Conservation (phyloP, 1,139 yeast genomes). For the Geotrichum reessii region DNA sequence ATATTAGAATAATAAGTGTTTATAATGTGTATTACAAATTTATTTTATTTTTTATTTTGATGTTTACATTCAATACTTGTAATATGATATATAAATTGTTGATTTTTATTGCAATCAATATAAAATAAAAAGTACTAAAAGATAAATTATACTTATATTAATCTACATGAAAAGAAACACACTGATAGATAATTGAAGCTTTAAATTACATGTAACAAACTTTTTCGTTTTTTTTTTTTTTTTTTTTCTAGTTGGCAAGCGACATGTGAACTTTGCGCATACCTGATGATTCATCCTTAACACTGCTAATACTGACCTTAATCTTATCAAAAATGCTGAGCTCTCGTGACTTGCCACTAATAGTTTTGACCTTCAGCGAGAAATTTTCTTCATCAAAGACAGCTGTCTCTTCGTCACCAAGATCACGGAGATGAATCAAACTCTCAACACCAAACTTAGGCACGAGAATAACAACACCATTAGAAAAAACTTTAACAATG, state of each 20-base stretch:
- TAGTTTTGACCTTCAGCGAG: slow-evolving; percentile 52
- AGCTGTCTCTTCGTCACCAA: slow-evolving; percentile 63
- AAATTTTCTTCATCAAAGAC: slow-evolving; percentile 73
- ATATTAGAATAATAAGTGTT: neutral
- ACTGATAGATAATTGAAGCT: neutral
- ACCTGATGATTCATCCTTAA: slow-evolving; percentile 81
- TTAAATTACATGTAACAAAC: neutral
- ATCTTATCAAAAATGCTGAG: slow-evolving; percentile 83
- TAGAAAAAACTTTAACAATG: slow-evolving; percentile 84
- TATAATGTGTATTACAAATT: neutral
- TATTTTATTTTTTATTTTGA: too few species aligned
- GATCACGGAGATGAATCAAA: slow-evolving; percentile 69
- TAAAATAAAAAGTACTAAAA: too few species aligned
- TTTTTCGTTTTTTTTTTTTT: neutral
- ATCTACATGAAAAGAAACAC: too few species aligned
- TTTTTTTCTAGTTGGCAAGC: slow-evolving; percentile 16
- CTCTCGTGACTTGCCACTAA: slow-evolving; percentile 39
- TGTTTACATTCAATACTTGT: too few species aligned
- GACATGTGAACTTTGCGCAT: slow-evolving; percentile 83
- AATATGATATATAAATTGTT: too few species aligned
- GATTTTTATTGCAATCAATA: too few species aligned
- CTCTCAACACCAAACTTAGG: slow-evolving; percentile 98
- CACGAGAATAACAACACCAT: slow-evolving; percentile 90
- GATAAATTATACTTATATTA: too few species aligned
- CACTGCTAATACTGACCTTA: slow-evolving; percentile 70